A percentile compares a stretch with the other conserved stretches of the same genome.
These are phyloP conservation scores for Leccinum pachyderme DNA, from an alignment of 1,284 basidiomycete genomes.

Conservation along the genomic window DNA sequence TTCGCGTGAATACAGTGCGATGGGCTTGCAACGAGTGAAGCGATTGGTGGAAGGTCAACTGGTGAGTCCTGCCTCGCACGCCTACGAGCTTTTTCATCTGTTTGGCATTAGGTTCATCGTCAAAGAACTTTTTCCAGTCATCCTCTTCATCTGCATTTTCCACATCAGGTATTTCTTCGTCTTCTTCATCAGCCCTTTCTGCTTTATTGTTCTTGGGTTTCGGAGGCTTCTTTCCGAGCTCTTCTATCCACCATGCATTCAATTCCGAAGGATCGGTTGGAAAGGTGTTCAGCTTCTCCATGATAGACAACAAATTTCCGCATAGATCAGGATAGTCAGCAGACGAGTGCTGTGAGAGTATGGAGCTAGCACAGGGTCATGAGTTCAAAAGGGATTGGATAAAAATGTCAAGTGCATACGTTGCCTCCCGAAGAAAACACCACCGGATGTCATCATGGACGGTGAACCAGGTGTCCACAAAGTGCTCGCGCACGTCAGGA, in stretches of 20 bases:
- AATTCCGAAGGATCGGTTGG: conserved; percentile 76
- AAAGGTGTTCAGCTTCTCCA: conserved; percentile 81
- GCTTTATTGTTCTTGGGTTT: conserved; percentile 45
- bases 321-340: conserved; percentile 42
- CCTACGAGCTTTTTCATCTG: conserved; percentile 38
- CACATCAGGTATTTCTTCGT: conserved; percentile 35
- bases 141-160: conserved; percentile 55
- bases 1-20: conserved; percentile 72
- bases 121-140: conserved; percentile 82
- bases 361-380: conserved; percentile 13
- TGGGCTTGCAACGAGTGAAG: conserved; percentile 74
- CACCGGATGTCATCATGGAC: conserved; percentile 90
- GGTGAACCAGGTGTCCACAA: conserved; percentile 71
- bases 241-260: conserved; percentile 84
- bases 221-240: conserved; percentile 62
- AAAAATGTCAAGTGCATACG: conserved; percentile 44
- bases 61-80: conserved; percentile 51
- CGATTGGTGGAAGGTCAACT: conserved; percentile 70
- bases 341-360: conserved; percentile 24
- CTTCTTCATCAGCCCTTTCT: conserved; percentile 44
- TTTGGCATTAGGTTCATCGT: conserved; percentile 49
- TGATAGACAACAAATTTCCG: conserved; percentile 70
- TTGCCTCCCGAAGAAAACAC: conserved; percentile 87
- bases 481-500: conserved; percentile 60
- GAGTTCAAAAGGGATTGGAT: conserved; percentile 2